A percentile compares a stretch with the other conserved stretches of the same genome.
phyloP scores from a whole-genome alignment of 2,329 filamentous ascomycete species.

The Colletotrichum sojae region DNA sequence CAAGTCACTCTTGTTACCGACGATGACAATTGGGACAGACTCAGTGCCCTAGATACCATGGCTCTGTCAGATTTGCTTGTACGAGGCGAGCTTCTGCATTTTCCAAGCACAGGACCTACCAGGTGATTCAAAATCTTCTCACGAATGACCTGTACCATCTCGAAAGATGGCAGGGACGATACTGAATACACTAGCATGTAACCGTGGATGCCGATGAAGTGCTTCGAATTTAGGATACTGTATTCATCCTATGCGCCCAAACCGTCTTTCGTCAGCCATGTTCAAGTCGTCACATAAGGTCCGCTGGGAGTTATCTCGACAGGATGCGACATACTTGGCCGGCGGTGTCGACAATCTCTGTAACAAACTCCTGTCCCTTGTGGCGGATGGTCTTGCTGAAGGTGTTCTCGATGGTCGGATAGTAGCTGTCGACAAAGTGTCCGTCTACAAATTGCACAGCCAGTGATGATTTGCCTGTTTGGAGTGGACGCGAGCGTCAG shows the following conservation, averaged over 20 bases:
- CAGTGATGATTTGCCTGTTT: constrained; percentile 92
- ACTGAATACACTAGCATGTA: constrained; percentile 99
- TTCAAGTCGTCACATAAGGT: too few species aligned
- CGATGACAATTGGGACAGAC: constrained; percentile 91
- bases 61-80: constrained; percentile 8
- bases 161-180: constrained; percentile 91
- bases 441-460: constrained; percentile 98
- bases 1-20: constrained; percentile 97
- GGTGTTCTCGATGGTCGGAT: constrained; percentile 98
- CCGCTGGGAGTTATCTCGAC: too few species aligned
- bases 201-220: constrained; percentile 98
- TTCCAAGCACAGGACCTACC: constrained; percentile 65
- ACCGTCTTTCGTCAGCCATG: constrained; percentile 37
- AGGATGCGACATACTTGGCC: constrained; percentile 77
- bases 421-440: constrained; percentile 99
- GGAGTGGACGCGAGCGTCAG: constrained; percentile 7
- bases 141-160: constrained; percentile 96
- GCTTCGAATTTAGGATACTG: constrained; percentile 97
- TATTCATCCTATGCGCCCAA: constrained; percentile 84
- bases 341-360: constrained; percentile 98
- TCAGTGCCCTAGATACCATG: constrained; percentile 80
- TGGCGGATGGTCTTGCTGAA: constrained; percentile 96
- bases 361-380: constrained; percentile 93
- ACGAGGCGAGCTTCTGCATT: neutral
- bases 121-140: constrained; percentile 98